phyloP scores from a whole-genome alignment of 495 filamentous ascomycete genomes.

The Hypoxylon subgilvum region DNA sequence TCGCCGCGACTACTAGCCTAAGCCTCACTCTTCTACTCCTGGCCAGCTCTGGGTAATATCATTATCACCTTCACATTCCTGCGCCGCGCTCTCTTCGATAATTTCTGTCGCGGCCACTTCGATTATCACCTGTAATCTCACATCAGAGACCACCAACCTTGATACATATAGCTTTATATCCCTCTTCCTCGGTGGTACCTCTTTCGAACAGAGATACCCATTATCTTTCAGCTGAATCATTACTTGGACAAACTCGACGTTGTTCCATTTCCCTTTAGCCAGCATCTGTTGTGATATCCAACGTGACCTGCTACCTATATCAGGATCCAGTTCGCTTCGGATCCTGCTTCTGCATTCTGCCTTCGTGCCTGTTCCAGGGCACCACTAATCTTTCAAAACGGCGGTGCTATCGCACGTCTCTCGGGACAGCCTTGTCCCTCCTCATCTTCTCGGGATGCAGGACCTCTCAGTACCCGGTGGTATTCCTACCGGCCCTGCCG shows the following conservation, averaged over 20 bases:
- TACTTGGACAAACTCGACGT: conserved; percentile 34
- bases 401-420: conserved; percentile 69
- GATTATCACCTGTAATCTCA: conserved; percentile 29
- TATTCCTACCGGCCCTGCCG: conserved; percentile 59
- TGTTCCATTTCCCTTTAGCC: conserved; percentile 32
- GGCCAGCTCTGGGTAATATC: conserved; percentile 33
- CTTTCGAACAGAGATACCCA: conserved; percentile 38
- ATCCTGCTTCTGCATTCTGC: conserved; percentile 41
- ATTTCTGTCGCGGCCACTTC: conserved; percentile 26
- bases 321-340: conserved; percentile 34
- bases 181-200: conserved; percentile 35
- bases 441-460: conserved; percentile 88
- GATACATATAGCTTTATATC: conserved; percentile 41
- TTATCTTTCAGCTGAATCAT: conserved; percentile 36
- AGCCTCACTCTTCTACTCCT: conserved; percentile 16
- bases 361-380: conserved; percentile 58
- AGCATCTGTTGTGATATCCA: conserved; percentile 40
- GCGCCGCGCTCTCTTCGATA: conserved; percentile 31
- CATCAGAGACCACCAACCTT: conserved; percentile 28
- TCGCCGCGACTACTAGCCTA: background rate
- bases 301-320: conserved; percentile 34
- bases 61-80: conserved; percentile 14
- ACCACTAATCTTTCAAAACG: conserved; percentile 69
- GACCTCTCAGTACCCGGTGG: conserved; percentile 65
- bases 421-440: conserved; percentile 77